phyloP scores from a whole-genome alignment of 1,139 yeast species.

The Geotrichum cucujoidarum region DNA sequence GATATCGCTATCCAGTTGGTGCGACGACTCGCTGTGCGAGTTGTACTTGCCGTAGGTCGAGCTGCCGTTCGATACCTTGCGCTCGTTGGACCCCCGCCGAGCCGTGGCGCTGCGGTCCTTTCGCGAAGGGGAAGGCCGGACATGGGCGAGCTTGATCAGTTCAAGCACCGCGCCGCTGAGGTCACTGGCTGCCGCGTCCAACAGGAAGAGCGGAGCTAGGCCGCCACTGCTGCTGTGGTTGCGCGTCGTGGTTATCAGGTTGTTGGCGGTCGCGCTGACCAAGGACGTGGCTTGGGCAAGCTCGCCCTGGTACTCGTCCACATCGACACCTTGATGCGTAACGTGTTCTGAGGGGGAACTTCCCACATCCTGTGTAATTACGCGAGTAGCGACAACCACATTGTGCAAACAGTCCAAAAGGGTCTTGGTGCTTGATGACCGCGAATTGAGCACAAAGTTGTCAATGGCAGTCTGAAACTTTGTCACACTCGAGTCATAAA shows the following conservation, averaged over 20 bases:
- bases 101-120: not conserved
- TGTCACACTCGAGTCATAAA: constrained; percentile 29
- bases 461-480: constrained; percentile 34
- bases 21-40: not conserved
- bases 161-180: constrained; percentile 70
- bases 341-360: constrained; percentile 32
- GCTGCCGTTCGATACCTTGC: not conserved
- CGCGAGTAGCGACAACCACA: constrained; percentile 37
- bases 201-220: constrained; percentile 63
- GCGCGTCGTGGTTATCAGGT: constrained; percentile 72
- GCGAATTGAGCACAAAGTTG: constrained; percentile 33
- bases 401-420: constrained; percentile 34
- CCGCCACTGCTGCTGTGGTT: constrained; percentile 63
- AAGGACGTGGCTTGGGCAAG: constrained; percentile 36
- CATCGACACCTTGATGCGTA: constrained; percentile 3
- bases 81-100: too few species aligned
- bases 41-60: not conserved
- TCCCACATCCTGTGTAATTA: constrained; percentile 38
- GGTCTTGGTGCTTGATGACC: constrained; percentile 24
- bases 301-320: constrained; percentile 26
- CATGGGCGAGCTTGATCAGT: constrained; percentile 53
- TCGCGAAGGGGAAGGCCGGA: constrained; percentile 30
- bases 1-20: not conserved
- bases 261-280: constrained; percentile 67
- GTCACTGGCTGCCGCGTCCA: constrained; percentile 77